Base-by-base conservation (phyloP, 441 rosid species). In the Pelargonium myrrhifolium region DNA sequence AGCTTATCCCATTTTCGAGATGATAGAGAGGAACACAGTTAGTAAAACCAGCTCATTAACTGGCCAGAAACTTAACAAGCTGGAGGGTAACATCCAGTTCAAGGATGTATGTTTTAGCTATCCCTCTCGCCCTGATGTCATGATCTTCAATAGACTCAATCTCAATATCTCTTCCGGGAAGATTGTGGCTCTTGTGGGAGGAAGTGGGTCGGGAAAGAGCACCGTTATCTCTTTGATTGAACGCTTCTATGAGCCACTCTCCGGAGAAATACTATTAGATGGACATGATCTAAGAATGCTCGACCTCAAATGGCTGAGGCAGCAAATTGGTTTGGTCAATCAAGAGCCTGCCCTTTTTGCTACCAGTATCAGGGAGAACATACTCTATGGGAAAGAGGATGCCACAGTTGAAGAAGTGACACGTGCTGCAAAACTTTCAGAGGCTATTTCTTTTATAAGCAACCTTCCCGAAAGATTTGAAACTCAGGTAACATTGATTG, bases 341-440 rank as follows among this genome's bases (percentile, higher is more conserved):
- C 97, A 94, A 76, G 99, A 94, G 76, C 97, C 97, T 18, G 96
- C 97, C 17, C 85, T 94, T 65, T 94, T 94, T 14, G 97, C 99
- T 0, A 85, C 97, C 18, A 85, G 79, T 0, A 94, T 91, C 45
- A 82, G 89, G 43, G 96, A 94, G 74, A 94, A 94, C 70, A 91
- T 94, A 76, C 83, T 94, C 7, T 94, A 94, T 60, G 97, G 99
- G 4, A 94, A 94, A 79, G 86, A 84, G 5, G 85, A 83, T 71
- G 97, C 99, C 55, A 87, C 89, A 0, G 40, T 69, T 14, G 93
- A 85, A 64, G 97, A 94, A 68, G 78, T 94, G 73, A 70, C 53
- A 0, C 84, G 83, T 39, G 97, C 99, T 0, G 96, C 99, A 11
- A 91, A 88, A 65, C 95, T 91, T 71, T 89, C 99, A 0, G 96